Base-by-base conservation (phyloP, 2,329 filamentous ascomycete genomes). In the Allantophomopsis cytisporea region DNA sequence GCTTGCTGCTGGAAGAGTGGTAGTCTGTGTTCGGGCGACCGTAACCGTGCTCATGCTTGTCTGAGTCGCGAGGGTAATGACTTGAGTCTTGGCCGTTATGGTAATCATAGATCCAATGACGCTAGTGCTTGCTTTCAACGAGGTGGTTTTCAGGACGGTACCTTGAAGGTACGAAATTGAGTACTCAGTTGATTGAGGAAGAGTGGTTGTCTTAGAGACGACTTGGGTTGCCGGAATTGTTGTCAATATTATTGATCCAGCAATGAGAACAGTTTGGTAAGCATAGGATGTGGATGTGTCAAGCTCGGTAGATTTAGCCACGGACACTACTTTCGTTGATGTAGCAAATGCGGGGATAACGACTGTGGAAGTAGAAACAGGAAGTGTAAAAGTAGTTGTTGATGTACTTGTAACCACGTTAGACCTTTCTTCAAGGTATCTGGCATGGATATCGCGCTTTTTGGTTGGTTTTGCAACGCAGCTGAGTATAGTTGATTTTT, bases 121-220 rank as follows among this genome's bases (percentile, higher is more conserved):
- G 8, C 12, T 13, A 13, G 31, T 32, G 31, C 15, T 13, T 4
- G 39, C 42, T 13, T 44, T 41, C 4, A 44, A 13, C 12, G 42
- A 39, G 10, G 30, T 35, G 12, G 42, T 44, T 3, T 14, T 20
- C 13, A 44, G 36, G 8, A 37, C 39, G 8, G 42, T 44, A 3
- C 42, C 42, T 36, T 44, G 39, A 2, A 44, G 12, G 21, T 44
- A 23, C 2, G 41, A 33, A 2, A 35, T 33, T 17, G 37, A 16
- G 14, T 37, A 39, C 6, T 36, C 30, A 17, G 42, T 44, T 4
- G 37, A 37, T n/a, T 20, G 20, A 12, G 42, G 37, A 3, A 44
- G 18, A 11, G 39, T 41, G 6, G 39, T 41, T 11, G 42, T 41
- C 23, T 44, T 41, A 4, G 39, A 20, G n/a, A 44, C 17, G n/a